A percentile compares a stretch with the other conserved stretches of the same genome.
Evolutionary conservation across 768 basidiomycete species (phyloP).

Genomic region (Agaricus sinodeliciosus): DNA sequence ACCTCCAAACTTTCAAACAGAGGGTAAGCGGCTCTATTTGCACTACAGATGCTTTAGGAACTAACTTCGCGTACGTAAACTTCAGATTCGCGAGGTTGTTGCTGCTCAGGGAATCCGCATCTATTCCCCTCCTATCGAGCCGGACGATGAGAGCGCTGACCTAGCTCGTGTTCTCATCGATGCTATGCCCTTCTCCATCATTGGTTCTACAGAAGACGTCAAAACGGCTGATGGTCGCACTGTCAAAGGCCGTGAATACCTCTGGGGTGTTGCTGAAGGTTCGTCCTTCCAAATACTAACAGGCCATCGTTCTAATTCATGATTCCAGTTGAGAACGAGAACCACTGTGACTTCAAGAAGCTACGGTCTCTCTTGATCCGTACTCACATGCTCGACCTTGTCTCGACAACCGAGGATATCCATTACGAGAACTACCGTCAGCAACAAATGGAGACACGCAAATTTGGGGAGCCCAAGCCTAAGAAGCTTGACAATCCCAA

Average conservation of each 20-base stretch:
- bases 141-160: constrained; percentile 82
- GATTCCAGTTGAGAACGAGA: constrained; percentile 88
- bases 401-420: constrained; percentile 89
- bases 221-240: constrained; percentile 82
- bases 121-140: constrained; percentile 89
- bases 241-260: constrained; percentile 97
- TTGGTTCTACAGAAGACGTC: constrained; percentile 94
- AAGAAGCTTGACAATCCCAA: constrained; percentile 99
- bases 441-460: constrained; percentile 99
- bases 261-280: constrained; percentile 99
- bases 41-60: constrained; percentile 8
- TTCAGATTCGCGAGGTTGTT: constrained; percentile 83
- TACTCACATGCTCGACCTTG: constrained; percentile 97
- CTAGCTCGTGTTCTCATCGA: constrained; percentile 83
- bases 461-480: constrained; percentile 97
- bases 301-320: background rate
- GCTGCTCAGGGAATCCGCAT: constrained; percentile 89
- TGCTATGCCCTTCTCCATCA: constrained; percentile 98
- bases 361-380: constrained; percentile 91
- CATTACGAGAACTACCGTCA: constrained; percentile 99
- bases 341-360: constrained; percentile 99
- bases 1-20: constrained; percentile 87
- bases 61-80: constrained; percentile 11
- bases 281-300: constrained; percentile 14
- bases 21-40: constrained; percentile 49